A percentile compares a stretch with the other conserved stretches of the same genome.
Evolutionary conservation across 2,329 filamentous ascomycete species (phyloP).

Genomic region (Shiraia bambusicola): DNA sequence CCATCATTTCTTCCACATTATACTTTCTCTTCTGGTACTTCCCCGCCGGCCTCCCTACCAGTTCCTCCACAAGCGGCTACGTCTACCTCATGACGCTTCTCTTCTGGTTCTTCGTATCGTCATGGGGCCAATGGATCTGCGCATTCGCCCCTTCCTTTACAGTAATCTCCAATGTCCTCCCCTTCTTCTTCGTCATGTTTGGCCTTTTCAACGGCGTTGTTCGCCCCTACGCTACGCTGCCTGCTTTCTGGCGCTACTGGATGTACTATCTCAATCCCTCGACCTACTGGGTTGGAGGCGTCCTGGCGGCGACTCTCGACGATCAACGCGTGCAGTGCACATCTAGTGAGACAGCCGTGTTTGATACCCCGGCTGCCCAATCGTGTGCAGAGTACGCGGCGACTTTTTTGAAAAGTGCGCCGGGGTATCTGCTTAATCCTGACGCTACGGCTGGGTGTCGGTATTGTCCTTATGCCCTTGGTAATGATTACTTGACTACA

Average conservation of each 20-base stretch:
- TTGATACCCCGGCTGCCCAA: conserved; percentile 64
- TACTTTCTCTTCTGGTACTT: conserved; percentile 81
- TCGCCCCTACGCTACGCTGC: conserved; percentile 64
- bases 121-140: conserved; percentile 82
- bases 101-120: conserved; percentile 73
- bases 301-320: conserved; percentile 64
- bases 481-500: conserved; percentile 65
- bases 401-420: conserved; percentile 56
- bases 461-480: conserved; percentile 69
- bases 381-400: conserved; percentile 67
- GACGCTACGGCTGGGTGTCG: conserved; percentile 61
- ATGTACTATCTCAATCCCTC: conserved; percentile 68
- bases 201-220: conserved; percentile 77
- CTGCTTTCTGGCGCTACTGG: conserved; percentile 73
- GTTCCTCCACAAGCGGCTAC: conserved; percentile 68
- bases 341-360: conserved; percentile 60
- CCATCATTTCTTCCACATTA: conserved; percentile 63
- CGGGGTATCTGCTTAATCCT: conserved; percentile 66
- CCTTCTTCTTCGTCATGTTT: conserved; percentile 81
- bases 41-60: conserved; percentile 67
- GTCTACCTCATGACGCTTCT: conserved; percentile 76
- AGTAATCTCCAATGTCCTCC: conserved; percentile 71
- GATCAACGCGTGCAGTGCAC: conserved; percentile 50
- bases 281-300: conserved; percentile 72
- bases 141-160: conserved; percentile 79